These are phyloP conservation scores for Neurospora sublineolata DNA, from an alignment of 495 filamentous ascomycete species.

Conservation along the genomic window DNA sequence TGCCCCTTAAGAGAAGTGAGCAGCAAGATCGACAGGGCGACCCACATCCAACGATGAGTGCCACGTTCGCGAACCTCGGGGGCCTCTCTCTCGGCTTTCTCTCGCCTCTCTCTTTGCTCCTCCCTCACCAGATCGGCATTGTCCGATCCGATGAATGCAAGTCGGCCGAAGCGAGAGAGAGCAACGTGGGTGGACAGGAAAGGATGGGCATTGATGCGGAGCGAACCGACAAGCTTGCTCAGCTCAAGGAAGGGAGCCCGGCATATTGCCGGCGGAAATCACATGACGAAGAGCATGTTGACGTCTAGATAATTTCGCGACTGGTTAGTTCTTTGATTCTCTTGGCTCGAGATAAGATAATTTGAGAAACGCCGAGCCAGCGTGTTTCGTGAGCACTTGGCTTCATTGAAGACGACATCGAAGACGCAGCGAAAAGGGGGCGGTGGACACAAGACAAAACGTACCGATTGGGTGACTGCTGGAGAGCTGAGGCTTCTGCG, in stretches of 20 bases:
- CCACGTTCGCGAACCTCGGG: background rate
- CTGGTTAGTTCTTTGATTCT: background rate
- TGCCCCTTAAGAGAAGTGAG: background rate
- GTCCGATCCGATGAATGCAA: background rate
- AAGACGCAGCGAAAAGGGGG: background rate
- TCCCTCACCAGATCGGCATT: background rate
- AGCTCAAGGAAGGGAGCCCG: background rate
- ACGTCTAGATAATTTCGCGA: conserved; percentile 19
- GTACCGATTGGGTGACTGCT: conserved; percentile 92
- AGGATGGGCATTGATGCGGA: background rate
- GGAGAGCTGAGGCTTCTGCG: conserved; percentile 92
- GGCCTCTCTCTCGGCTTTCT: background rate
- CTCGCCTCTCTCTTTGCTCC: background rate
- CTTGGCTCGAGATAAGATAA: background rate
- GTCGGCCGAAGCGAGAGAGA: background rate
- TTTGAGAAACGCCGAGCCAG: background rate
- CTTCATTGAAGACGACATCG: conserved; percentile 4
- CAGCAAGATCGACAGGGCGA: background rate
- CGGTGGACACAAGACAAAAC: conserved; percentile 8
- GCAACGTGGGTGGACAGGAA: background rate
- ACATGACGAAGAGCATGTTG: conserved; percentile 39
- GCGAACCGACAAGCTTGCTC: background rate
- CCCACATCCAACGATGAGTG: background rate
- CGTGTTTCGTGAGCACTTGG: background rate
- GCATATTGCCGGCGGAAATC: background rate